Conservation (phyloP, 345 rosid genomes). For the Eucalyptus polybractea region DNA sequence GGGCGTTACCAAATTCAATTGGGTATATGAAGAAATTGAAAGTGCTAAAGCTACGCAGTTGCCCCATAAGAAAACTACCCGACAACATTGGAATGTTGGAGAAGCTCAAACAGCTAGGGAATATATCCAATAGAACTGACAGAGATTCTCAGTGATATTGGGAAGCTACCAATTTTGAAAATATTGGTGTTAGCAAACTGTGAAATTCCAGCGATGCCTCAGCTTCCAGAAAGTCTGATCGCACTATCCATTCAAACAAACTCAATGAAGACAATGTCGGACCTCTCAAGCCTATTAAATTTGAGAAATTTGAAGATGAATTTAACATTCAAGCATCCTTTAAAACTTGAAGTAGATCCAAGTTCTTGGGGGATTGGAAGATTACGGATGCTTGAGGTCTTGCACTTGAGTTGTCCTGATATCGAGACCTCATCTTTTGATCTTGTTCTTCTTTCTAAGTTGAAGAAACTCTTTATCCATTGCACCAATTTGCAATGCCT, state of each 20-base stretch:
- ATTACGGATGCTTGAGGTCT: background rate
- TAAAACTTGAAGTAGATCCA: background rate
- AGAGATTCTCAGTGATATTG: background rate
- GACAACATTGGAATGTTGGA: fast-evolving
- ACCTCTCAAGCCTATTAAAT: too few relatives aligned
- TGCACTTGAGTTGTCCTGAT: fast-evolving
- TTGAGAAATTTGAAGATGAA: too few relatives aligned
- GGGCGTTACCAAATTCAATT: too few relatives aligned
- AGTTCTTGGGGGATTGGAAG: background rate
- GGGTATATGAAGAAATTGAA: background rate
- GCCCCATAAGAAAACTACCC: background rate
- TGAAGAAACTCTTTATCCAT: fast-evolving
- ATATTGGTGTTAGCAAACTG: too few relatives aligned
- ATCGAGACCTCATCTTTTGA: fast-evolving
- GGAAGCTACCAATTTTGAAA: background rate
- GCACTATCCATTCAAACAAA: fast-evolving
- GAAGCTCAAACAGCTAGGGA: background rate
- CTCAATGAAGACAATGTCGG: too few relatives aligned
- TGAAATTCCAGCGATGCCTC: too few relatives aligned
- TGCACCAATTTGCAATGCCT: background rate
- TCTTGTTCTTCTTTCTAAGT: background rate
- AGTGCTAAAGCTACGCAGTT: fast-evolving
- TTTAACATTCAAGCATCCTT: fast-evolving
- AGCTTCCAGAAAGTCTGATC: too few relatives aligned
- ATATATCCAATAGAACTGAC: fast-evolving